Conservation (phyloP, 1,284 basidiomycete species). For the Naganishia sp. region DNA sequence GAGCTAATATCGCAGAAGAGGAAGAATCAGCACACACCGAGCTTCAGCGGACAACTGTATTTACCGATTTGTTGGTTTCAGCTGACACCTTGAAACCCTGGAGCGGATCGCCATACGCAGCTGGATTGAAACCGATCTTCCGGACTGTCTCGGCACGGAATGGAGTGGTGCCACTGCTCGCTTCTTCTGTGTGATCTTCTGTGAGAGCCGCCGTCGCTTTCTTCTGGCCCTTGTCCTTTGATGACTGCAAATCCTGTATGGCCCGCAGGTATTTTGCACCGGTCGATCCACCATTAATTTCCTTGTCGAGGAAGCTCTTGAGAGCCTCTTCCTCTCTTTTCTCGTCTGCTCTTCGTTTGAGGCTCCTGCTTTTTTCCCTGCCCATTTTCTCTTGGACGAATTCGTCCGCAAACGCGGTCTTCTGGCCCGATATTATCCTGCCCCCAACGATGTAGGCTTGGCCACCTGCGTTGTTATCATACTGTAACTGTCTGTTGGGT, state of each 20-base stretch:
- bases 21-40: background rate
- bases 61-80: slow-evolving; percentile 21
- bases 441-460: slow-evolving; percentile 82
- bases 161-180: slow-evolving; percentile 35
- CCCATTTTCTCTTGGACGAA: slow-evolving; percentile 68
- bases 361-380: slow-evolving; percentile 69
- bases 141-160: slow-evolving; percentile 49
- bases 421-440: slow-evolving; percentile 51
- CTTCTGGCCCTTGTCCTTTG: slow-evolving; percentile 55
- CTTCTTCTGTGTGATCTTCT: slow-evolving; percentile 38
- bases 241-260: slow-evolving; percentile 52
- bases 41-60: background rate
- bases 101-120: slow-evolving; percentile 28
- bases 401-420: slow-evolving; percentile 49
- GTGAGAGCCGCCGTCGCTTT: slow-evolving; percentile 17
- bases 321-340: slow-evolving; percentile 65
- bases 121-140: slow-evolving; percentile 52
- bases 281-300: slow-evolving; percentile 42
- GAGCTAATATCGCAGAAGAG: background rate
- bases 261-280: slow-evolving; percentile 49
- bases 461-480: slow-evolving; percentile 50
- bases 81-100: slow-evolving; percentile 18
- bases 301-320: slow-evolving; percentile 59
- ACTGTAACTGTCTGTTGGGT: slow-evolving; percentile 21
- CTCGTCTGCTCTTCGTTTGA: slow-evolving; percentile 63